Evolutionary conservation across 1,284 basidiomycete genomes (phyloP).

Genomic region (Lignosus rhinocerotis): DNA sequence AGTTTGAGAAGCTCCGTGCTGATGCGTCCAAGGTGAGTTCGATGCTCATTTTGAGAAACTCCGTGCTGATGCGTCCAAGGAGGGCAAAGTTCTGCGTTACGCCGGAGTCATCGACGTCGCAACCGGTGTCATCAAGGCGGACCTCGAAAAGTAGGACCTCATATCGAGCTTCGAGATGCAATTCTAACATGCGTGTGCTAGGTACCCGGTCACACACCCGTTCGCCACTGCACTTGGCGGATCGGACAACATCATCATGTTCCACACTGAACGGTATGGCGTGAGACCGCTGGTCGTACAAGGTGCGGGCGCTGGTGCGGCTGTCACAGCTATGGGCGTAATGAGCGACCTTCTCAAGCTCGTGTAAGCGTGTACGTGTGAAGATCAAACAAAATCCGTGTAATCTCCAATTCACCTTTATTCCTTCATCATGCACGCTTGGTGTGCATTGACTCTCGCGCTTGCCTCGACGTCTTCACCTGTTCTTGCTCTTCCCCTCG

Average conservation of each 20-base stretch:
- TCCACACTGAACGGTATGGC: conserved; percentile 90
- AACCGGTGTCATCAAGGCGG: conserved; percentile 78
- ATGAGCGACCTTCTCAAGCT: conserved; percentile 79
- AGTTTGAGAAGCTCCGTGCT: conserved; percentile 76
- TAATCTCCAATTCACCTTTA: background rate
- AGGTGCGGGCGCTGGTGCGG: conserved; percentile 94
- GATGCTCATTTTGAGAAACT: conserved; percentile 81
- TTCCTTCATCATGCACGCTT: background rate
- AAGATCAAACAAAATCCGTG: background rate
- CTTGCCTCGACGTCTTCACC: too few relatives aligned
- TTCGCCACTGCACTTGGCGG: conserved; percentile 95
- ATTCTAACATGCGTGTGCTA: conserved; percentile 32
- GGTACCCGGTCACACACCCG: conserved; percentile 87
- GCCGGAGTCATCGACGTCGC: conserved; percentile 92
- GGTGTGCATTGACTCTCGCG: too few relatives aligned
- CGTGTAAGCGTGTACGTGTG: conserved; percentile 25
- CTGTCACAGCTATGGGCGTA: conserved; percentile 98
- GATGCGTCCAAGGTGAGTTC: conserved; percentile 81
- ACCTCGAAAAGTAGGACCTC: conserved; percentile 73
- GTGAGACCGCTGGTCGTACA: conserved; percentile 89
- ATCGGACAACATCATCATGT: conserved; percentile 98
- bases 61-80: conserved; percentile 73
- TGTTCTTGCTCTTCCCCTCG: too few relatives aligned
- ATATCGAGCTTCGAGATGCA: background rate
- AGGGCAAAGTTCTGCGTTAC: conserved; percentile 86